Base-by-base conservation (phyloP, 2,329 filamentous ascomycete species). In the Fusarium neocosmosporiellum region DNA sequence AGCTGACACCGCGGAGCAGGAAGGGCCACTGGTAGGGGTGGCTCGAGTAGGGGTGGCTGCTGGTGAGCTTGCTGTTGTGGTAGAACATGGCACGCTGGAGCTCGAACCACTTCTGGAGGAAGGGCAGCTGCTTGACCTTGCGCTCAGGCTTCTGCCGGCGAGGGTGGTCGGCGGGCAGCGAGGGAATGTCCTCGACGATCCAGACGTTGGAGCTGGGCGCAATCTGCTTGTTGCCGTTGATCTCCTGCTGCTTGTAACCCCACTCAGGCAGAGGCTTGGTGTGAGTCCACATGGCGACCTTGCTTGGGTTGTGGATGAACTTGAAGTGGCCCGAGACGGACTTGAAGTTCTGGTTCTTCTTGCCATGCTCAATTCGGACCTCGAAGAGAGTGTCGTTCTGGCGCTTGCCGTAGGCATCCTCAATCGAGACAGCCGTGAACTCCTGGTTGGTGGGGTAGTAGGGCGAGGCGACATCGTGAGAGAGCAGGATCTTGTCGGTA, bases 271-370 rank as follows among this genome's bases (percentile, higher is more conserved):
- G 90, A 58, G 96, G 94, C 67, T 91, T 96, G 37, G 93, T 93
- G 83, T 98, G 96, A 31, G 96, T 99, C 96, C 96, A 99, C 96
- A 99, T 97, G 74, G 96, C 96, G 59, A 99, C 96, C 82, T 97
- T 97, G 82, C 94, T 97, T 9, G 96, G 95, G 79, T 93, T 91
- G 83, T 99, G 96, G 77, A 99, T 90, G 68, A 99, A 89, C 85
- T 98, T 98, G 89, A 99, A 98, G 84, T 98, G 93, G 70, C 94
- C 92, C 11, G 96, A 92, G 80, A 98, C 89, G 70, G 93, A 96
- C 86, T 94, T 96, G 87, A 98, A 97, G 65, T 96, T 91, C 79
- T 96, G 93, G 29, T 88, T 88, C 48, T 87, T 80, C 84, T 98
- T 98, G 78, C 92, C 94, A 73, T 93, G 90, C 80, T 98, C 96